phyloP scores from a whole-genome alignment of 176 grass and related monocot species.

The Bonia amplexicaulis region DNA sequence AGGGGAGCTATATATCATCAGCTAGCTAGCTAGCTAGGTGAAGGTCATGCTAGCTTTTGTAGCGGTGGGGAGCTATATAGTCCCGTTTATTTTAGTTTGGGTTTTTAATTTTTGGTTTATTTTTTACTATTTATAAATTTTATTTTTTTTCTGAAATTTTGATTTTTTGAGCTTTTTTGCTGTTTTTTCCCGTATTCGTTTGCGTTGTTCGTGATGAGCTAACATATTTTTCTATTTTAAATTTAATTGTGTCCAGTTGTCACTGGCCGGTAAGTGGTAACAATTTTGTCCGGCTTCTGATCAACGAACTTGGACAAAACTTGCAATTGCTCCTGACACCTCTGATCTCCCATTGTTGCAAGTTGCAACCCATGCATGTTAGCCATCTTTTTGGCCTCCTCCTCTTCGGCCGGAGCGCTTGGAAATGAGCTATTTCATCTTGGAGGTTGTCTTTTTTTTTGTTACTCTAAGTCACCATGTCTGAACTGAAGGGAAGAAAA shows the following conservation, averaged over 20 bases:
- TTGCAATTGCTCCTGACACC: slow-evolving; percentile 7
- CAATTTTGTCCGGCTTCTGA: slow-evolving; percentile 27
- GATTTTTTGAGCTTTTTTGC: no score
- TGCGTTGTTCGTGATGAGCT: no score
- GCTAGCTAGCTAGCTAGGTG: no score
- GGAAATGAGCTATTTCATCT: background rate
- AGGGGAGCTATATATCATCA: background rate
- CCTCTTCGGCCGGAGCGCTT: background rate
- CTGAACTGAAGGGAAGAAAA: background rate
- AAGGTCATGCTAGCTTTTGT: no score
- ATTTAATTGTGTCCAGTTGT: no score
- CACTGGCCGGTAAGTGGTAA: slow-evolving; percentile 1
- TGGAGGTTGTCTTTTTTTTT: background rate
- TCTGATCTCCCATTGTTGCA: background rate
- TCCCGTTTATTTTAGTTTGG: no score
- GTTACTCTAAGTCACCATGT: background rate
- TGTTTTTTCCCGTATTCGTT: no score
- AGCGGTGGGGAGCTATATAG: no score
- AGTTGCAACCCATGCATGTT: background rate
- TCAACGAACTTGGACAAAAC: slow-evolving; percentile 11
- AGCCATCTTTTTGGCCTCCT: slow-evolving; percentile 12
- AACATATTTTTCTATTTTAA: no score
- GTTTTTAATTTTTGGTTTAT: no score
- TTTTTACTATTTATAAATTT: no score
- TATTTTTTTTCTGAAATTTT: no score